Evolutionary conservation across 257 asterid species (phyloP).

Genomic region (Hygrophila difformis): DNA sequence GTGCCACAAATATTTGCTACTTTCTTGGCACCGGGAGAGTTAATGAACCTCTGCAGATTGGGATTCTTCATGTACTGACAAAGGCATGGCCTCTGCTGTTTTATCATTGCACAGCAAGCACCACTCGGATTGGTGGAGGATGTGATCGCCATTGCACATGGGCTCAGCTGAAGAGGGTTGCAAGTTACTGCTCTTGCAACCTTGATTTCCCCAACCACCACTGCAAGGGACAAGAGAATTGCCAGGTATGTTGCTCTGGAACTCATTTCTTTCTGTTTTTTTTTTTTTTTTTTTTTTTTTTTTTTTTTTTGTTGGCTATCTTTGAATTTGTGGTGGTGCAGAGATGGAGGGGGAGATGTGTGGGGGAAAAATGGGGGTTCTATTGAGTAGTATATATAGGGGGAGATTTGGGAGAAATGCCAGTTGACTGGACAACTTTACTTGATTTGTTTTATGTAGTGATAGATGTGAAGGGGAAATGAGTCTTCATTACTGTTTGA

Average conservation of each 20-base stretch:
- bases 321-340: not conserved
- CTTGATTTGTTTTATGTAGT: too few relatives aligned
- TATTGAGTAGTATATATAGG: slow-evolving; percentile 33
- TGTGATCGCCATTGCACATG: slow-evolving; percentile 68
- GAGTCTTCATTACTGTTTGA: too few relatives aligned
- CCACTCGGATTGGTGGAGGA: slow-evolving; percentile 42
- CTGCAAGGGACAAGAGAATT: slow-evolving; percentile 19
- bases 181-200: slow-evolving; percentile 47
- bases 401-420: too few relatives aligned
- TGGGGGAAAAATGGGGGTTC: slow-evolving; percentile 21
- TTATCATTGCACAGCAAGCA: slow-evolving; percentile 52
- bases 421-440: too few relatives aligned
- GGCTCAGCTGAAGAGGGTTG: slow-evolving; percentile 72
- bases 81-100: slow-evolving; percentile 74
- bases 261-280: slow-evolving; percentile 9
- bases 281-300: too few relatives aligned
- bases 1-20: slow-evolving; percentile 68
- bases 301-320: not conserved
- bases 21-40: slow-evolving; percentile 72
- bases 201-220: slow-evolving; percentile 26
- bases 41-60: slow-evolving; percentile 58
- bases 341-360: slow-evolving; percentile 15
- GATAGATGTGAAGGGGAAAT: too few relatives aligned
- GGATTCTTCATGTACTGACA: slow-evolving; percentile 77
- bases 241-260: slow-evolving; percentile 24